Base-by-base conservation (phyloP, 148 eudicot genomes). In the Amaranthus palmeri region DNA sequence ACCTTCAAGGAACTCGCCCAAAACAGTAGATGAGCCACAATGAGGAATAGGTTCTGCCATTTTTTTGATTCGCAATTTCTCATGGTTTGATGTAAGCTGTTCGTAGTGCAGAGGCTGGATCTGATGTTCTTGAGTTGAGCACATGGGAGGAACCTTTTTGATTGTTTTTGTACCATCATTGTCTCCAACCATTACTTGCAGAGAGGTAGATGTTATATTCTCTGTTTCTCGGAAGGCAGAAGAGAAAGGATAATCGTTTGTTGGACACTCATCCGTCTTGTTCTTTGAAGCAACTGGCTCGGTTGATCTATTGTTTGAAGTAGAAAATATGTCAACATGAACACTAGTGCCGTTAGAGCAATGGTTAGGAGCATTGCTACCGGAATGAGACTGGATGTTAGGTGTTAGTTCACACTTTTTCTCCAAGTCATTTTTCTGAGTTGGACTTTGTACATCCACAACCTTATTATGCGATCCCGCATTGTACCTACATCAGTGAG, bases 401-500 rank as follows among this genome's bases (percentile, higher is more conserved):
- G 15, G 77, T 1, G 40, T 45, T 25, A 72, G 46, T 15, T 80
- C 81, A 60, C 67, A 11, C 68, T 67, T 82, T 17, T 72, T 76
- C 69, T 74, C 79, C n/a, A 52, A 10, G 47, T 72, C 62, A 74
- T 69, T 77, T 13, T 77, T 81, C 67, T 74, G 73, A 67, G 77
- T 70, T 40, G 61, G 58, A 61, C 83, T 78, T 57, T 70, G 70
- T 17, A 74, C 72, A 65, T 79, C 72, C 10, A 57, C 74, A 65
- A 71, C 15, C 70, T 78, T 82, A 65, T 57, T 65, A 63, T 72
- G 79, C 64, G 72, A 69, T 70, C 77, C 51, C 55, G 87, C 74
- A 74, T 82, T 82, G 74, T 82, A 84, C 83, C 90, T 86, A 74
- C 82, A 73, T 40, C 60, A n/a, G 41, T 4, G 61, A 49, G 48